Evolutionary conservation across 768 basidiomycete genomes (phyloP).

Genomic region (Fomitopsis serialis): DNA sequence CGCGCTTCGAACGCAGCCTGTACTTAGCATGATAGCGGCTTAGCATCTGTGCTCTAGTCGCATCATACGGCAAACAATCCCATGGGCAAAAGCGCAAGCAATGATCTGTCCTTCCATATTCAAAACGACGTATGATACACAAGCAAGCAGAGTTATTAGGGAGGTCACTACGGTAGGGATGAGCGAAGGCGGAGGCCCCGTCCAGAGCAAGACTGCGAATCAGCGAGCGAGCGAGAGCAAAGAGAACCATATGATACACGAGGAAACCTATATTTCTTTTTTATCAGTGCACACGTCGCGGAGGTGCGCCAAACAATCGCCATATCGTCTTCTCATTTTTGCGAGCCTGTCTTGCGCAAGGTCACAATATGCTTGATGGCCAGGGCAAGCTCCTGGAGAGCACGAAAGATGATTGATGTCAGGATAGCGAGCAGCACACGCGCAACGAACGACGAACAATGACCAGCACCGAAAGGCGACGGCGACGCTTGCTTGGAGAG

Average conservation of each 20-base stretch:
- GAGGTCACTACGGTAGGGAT: neutral
- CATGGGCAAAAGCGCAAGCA: too few relatives aligned
- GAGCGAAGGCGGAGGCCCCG: neutral
- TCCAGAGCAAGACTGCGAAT: neutral
- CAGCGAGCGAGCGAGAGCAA: neutral
- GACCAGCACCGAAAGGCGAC: neutral
- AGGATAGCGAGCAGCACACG: neutral
- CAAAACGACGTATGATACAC: too few relatives aligned
- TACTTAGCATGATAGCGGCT: too few relatives aligned
- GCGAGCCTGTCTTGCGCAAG: neutral
- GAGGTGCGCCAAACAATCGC: too few relatives aligned
- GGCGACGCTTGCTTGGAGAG: neutral
- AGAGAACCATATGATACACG: neutral
- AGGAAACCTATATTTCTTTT: too few relatives aligned
- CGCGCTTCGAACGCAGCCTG: too few relatives aligned
- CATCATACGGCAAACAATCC: too few relatives aligned
- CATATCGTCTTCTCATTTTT: neutral
- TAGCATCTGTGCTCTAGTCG: too few relatives aligned
- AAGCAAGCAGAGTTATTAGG: too few relatives aligned
- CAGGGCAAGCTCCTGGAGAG: neutral
- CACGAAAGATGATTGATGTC: neutral
- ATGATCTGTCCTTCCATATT: too few relatives aligned
- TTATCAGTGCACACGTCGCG: too few relatives aligned
- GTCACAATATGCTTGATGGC: neutral
- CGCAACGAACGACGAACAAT: neutral